Conservation (phyloP, 331 rosid species). For the Cucumis variabilis region DNA sequence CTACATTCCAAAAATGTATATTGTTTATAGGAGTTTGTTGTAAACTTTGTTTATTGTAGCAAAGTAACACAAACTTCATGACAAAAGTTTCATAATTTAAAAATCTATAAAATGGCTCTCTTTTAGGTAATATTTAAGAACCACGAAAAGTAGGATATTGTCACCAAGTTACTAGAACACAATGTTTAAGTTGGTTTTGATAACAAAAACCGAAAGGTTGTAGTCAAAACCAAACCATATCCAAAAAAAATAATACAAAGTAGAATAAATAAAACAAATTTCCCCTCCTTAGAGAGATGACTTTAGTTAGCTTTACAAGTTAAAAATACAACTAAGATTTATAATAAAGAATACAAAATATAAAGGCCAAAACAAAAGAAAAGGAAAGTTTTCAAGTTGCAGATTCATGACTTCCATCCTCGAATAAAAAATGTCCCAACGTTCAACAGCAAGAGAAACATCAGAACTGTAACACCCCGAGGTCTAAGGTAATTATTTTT, state of each 20-base stretch:
- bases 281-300: background rate
- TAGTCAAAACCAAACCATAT: background rate
- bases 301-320: conserved; percentile 14
- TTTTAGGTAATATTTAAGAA: background rate
- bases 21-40: background rate
- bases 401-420: too few species aligned
- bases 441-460: conserved; percentile 29
- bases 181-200: background rate
- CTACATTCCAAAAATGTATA: background rate
- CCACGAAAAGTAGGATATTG: background rate
- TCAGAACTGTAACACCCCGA: too few species aligned
- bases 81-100: background rate
- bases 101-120: background rate
- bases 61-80: background rate
- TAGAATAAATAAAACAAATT: conserved; percentile 2
- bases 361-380: conserved; percentile 23
- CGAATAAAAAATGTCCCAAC: background rate
- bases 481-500: too few species aligned
- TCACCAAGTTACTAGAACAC: conserved; percentile 6
- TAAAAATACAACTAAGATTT: conserved; percentile 2
- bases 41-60: background rate
- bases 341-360: background rate
- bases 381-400: conserved; percentile 25
- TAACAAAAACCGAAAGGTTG: background rate
- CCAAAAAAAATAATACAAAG: background rate